Base-by-base conservation (phyloP, 129 eudicot genomes). In the Scalesia atractyloides region DNA sequence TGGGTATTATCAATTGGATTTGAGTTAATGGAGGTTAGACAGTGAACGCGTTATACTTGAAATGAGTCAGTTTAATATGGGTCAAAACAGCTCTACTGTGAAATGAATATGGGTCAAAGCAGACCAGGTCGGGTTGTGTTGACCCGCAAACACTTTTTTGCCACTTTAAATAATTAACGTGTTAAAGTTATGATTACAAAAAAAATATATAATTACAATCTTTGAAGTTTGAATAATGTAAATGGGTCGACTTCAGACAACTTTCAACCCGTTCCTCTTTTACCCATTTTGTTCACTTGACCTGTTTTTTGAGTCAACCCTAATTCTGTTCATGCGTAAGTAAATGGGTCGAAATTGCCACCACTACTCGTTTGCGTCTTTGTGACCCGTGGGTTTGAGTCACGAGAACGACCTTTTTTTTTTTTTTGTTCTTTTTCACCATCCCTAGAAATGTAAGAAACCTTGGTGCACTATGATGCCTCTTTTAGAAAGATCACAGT, bases 1-100 rank as follows among this genome's bases (percentile, higher is more conserved):
- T 95, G 99, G 99, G 89, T 90, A 4, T 82, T 95, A 77, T 95
- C 99, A 26, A 82, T 95, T 67, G 97, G 97, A 13, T 95, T 95
- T 67, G 99, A 95, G 86, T 60, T 91, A 60, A 90, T 86, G 99
- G 99, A 95, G 99, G 99, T 95, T 73, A 66, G 86, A 17, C 41
- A 63, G 24, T 46, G 16, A 62, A 49, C 54, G 68, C 49, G 7
- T 72, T 52, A 13, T 49, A 73, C 64, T 48, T 26, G 30, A 24
- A 24, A 24, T 24, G 2, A 24, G 30, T 24, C 30, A 0, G 30
- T 24, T 24, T 24, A 24, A 24, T 24, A 24, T 24, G 30, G 26
- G 30, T 24, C 30, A 24, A 24, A 24, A 3, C 30, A 24, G 30
- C n/a, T n/a, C n/a, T n/a, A n/a, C n/a, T n/a, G n/a, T n/a, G n/a